Evolutionary conservation across 306 rosid genomes (phyloP), one percentile per base, ranked within the genome.

Genomic region (peach (Prunus persica)): DNA sequence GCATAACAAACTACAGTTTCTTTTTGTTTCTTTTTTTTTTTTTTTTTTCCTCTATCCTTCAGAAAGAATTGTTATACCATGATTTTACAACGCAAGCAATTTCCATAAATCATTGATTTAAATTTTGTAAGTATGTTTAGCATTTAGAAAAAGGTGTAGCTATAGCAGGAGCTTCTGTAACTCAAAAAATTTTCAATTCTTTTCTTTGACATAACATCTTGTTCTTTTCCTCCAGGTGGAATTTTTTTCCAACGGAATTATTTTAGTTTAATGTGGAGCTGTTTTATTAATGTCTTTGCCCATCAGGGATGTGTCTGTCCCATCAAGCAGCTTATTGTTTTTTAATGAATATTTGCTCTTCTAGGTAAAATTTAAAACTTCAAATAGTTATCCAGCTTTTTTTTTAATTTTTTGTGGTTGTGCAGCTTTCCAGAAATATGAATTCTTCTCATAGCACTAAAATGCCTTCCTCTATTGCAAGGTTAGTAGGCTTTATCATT

Each of bases 401-500:
- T 34, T 34, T 6, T 65, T 38, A 24, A 16, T 74, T 14, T 55
- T 50, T 65, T 45, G 15, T 38, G 1, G 43, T 57, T 80, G 80
- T 83, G 84, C 88, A 94, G 98, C 82, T 90, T 65, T 74, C 80
- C 25, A 96, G 96, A 78, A 82, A 83, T 84, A 85, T 89, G 75
- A 65, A 61, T 81, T 86, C 91, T 66, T 86, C 89, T 76, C 83
- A 83, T 60, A 87, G 90, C 30, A 83, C 84, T 65, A 85, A 79
- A 78, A 82, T 94, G 96, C 94, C 96, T 80, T 90, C 97, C 16
- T 88, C 98, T 74, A 87, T 94, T 79, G 89, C 93, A 41, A 20
- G 96, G 98, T 91, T 25, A 74, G 90, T 82, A 62, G 20, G 76
- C 70, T 67, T 55, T 76, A 46, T 28, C 65, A 15, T 71, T 55